A percentile compares a stretch with the other conserved stretches of the same genome.
These are phyloP conservation scores for Umbelopsis sp. DNA, from an alignment of 371 early-diverging fungal species.

Conservation along the genomic window DNA sequence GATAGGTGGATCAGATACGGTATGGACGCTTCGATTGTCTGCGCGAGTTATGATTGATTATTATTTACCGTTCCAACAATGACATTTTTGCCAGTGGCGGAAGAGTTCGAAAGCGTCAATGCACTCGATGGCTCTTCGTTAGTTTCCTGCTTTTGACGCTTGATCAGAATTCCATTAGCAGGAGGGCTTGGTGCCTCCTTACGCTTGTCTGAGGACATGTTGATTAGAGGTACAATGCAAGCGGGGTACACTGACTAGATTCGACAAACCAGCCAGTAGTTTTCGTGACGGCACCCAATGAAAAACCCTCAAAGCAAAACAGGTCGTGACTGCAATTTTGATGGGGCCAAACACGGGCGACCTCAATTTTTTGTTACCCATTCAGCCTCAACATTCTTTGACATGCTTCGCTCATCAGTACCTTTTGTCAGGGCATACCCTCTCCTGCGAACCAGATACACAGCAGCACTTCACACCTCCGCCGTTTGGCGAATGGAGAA, in stretches of 20 bases:
- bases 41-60: not conserved
- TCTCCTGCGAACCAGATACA: conserved; percentile 12
- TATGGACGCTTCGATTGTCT: not conserved
- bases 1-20: not conserved
- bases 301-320: not conserved
- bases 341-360: not conserved
- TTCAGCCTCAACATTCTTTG: not conserved
- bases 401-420: conserved; percentile 16
- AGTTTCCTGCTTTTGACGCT: conserved; percentile 56
- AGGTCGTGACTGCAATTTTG: not conserved
- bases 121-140: conserved; percentile 41
- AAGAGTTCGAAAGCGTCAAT: conserved; percentile 51
- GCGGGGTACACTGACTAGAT: not conserved
- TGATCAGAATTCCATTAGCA: conserved; percentile 55
- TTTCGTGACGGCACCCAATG: conserved; percentile 5
- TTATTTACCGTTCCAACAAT: conserved; percentile 65
- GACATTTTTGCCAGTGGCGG: conserved; percentile 58
- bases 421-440: conserved; percentile 9
- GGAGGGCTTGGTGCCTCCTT: conserved; percentile 44
- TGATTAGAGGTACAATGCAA: not conserved
- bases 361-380: conserved; percentile 5
- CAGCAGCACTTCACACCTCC: conserved; percentile 26
- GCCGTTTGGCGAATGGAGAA: conserved; percentile 27
- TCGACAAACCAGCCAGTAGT: not conserved
- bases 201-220: conserved; percentile 48